Base-by-base conservation (phyloP, 1,139 yeast genomes). In the Trichomonascaceae sp. region DNA sequence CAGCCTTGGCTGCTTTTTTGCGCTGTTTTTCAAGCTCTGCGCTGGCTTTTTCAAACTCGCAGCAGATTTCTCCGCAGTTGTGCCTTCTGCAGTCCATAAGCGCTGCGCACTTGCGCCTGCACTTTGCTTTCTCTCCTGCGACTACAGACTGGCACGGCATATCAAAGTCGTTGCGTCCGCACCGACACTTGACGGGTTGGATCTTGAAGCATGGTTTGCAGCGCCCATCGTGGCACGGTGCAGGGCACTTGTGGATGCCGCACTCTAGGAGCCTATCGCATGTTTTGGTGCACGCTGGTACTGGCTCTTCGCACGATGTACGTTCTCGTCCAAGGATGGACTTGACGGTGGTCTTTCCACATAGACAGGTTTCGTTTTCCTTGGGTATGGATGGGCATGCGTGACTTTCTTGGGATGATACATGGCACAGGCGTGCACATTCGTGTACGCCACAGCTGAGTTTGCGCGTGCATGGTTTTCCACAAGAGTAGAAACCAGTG, bases 1-100 rank as follows among this genome's bases (percentile, higher is more conserved):
- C 6, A 20, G 23, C 6, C 11, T 20, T 20, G 9, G 11, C 11
- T 20, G 23, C 23, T 47, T 73, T 74, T 46, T 70, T 71, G 34
- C 72, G 57, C 13, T 60, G 59, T 23, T 79, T 57, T 46, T 78
- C 84, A 35, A 95, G 62, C 30, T 56, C 64, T 32, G 72, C 62
- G 0, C 92, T 93, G 4, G 55, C 47, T 28, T 68, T 70, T 47
- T 80, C 89, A 41, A 63, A 74, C 4, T 67, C 60, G 53, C 97
- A 85, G 54, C 97, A 85, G 13, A 65, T 58, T 14, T 62, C 67
- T 15, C 67, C 58, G 52, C 93, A 92, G 39, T 76, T 65, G 56
- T 85, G 97, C 42, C 85, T 71, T 38, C 92, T 71, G 51, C 97
- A 85, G 42, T 74, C 79, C 55, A 79, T 67, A 35, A 76, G 57